These are phyloP conservation scores for Colletotrichum camelliae DNA, from an alignment of 2,329 filamentous ascomycete genomes.

Conservation along the genomic window DNA sequence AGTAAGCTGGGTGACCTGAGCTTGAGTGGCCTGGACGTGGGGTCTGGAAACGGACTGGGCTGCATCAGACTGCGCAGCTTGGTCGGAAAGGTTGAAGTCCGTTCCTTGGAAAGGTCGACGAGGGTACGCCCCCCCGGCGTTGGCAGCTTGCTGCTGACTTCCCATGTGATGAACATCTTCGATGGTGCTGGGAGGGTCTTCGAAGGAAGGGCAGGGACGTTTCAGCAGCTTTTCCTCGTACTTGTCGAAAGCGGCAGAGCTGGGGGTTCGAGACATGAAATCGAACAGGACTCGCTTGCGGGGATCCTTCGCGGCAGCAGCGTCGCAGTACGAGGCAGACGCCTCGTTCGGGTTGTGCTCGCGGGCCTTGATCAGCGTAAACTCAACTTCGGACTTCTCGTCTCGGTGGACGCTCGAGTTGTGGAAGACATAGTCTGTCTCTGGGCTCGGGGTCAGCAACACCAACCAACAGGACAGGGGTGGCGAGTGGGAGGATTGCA, in stretches of 20 bases:
- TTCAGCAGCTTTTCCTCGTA: neutral
- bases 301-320: neutral
- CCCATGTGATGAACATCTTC: neutral
- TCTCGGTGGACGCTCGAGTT: neutral
- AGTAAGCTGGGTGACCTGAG: neutral
- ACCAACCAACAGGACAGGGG: too few species aligned
- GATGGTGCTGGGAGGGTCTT: neutral
- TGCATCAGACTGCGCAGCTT: neutral
- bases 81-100: neutral
- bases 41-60: neutral
- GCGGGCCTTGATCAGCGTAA: neutral
- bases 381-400: neutral
- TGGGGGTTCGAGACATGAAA: neutral
- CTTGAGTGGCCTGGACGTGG: neutral
- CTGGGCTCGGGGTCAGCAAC: neutral
- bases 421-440: neutral
- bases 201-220: neutral
- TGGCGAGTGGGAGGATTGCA: neutral
- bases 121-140: neutral
- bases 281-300: neutral
- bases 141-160: neutral
- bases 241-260: neutral
- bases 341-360: neutral
- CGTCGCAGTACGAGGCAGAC: neutral
- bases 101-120: neutral